Evolutionary conservation across 306 rosid genomes (phyloP).

Genomic region (Cucumis hystrix): DNA sequence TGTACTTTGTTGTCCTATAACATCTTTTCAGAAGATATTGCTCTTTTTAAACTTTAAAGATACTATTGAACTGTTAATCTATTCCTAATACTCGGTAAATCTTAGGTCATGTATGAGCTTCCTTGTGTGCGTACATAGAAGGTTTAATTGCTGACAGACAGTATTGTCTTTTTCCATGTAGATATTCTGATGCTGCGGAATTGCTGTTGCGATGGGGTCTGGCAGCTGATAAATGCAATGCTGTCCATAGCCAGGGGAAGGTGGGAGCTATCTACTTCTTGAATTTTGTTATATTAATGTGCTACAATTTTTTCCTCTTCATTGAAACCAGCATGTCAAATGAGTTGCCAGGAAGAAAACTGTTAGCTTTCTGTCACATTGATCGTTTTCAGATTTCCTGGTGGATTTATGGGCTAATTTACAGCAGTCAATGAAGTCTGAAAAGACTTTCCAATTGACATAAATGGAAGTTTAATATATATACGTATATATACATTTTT

Average conservation of each 20-base stretch:
- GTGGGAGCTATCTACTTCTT: conserved; percentile 21
- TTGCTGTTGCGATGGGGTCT: conserved; percentile 59
- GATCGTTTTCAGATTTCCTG: background rate
- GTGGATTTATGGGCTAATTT: background rate
- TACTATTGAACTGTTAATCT: background rate
- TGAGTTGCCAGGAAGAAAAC: background rate
- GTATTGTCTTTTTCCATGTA: conserved; percentile 24
- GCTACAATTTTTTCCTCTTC: background rate
- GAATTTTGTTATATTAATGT: background rate
- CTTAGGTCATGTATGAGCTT: background rate
- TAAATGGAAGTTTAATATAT: background rate
- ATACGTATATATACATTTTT: no score
- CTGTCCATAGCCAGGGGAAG: conserved; percentile 85
- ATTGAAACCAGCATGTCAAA: background rate
- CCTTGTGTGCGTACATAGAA: background rate
- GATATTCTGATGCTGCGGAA: conserved; percentile 81
- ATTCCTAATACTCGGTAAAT: background rate
- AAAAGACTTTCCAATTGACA: background rate
- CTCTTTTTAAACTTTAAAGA: background rate
- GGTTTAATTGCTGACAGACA: background rate
- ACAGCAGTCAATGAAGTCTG: background rate
- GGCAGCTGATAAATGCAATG: conserved; percentile 87
- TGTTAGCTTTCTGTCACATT: background rate
- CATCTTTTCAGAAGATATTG: background rate
- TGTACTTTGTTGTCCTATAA: background rate